These are phyloP conservation scores for Neobulgaria alba DNA, from an alignment of 2,329 filamentous ascomycete species.

Conservation along the genomic window DNA sequence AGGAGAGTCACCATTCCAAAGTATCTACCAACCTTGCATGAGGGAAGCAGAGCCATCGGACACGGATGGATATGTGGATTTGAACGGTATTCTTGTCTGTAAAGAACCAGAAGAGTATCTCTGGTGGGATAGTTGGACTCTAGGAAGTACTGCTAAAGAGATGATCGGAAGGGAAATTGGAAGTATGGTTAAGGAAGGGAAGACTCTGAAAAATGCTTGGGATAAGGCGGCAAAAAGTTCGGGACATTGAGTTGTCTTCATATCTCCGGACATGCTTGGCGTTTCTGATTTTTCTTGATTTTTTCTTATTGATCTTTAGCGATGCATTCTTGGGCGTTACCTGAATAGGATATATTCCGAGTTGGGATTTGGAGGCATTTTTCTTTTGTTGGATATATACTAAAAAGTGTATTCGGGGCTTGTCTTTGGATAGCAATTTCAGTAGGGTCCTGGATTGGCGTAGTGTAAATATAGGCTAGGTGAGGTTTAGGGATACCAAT, in stretches of 20 bases:
- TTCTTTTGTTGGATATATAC: too few relatives aligned
- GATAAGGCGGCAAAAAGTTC: neutral
- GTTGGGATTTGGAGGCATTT: neutral
- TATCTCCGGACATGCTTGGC: too few relatives aligned
- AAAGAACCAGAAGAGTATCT: slow-evolving; percentile 35
- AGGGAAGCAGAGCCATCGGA: slow-evolving; percentile 15
- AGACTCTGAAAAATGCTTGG: slow-evolving; percentile 10
- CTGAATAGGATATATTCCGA: neutral
- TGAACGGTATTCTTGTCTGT: slow-evolving; percentile 30
- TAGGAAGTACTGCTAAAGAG: slow-evolving; percentile 32
- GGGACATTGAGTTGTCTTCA: neutral
- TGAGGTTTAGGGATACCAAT: too few relatives aligned
- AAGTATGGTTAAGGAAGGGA: slow-evolving; percentile 15
- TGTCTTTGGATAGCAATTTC: too few relatives aligned
- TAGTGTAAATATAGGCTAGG: too few relatives aligned
- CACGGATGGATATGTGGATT: slow-evolving; percentile 6
- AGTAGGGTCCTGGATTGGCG: too few relatives aligned
- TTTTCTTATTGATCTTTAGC: too few relatives aligned
- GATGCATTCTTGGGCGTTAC: neutral
- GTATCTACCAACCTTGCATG: slow-evolving; percentile 20
- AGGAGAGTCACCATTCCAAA: slow-evolving; percentile 15
- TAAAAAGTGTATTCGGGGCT: too few relatives aligned
- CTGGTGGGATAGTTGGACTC: slow-evolving; percentile 43
- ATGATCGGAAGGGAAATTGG: slow-evolving; percentile 28
- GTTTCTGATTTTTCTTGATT: too few relatives aligned